Conservation (phyloP, 306 rosid species). For the Dicorynia guianensis region DNA sequence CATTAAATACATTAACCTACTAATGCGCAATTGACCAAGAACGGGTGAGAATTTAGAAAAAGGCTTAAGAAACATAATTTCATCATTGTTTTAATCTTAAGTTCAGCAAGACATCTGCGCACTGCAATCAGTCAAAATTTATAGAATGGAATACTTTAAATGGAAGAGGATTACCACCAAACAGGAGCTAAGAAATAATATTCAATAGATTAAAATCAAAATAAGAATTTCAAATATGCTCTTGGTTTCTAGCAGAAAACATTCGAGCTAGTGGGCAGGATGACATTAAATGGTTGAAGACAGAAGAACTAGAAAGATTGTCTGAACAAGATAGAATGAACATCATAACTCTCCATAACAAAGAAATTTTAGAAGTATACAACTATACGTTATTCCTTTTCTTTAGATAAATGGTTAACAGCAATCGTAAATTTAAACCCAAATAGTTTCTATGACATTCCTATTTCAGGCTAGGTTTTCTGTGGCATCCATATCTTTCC, state of each 20-base stretch:
- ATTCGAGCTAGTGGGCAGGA: neutral
- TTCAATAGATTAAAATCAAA: neutral
- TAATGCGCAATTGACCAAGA: constrained; percentile 2
- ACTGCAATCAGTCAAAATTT: neutral
- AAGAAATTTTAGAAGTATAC: neutral
- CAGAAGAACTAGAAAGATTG: constrained; percentile 26
- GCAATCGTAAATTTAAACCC: neutral
- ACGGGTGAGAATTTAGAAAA: neutral
- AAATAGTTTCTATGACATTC: neutral
- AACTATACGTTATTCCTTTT: too few species aligned
- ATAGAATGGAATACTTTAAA: too few species aligned
- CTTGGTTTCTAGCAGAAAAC: neutral
- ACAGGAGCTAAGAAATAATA: neutral
- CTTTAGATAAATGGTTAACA: too few species aligned
- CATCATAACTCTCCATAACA: too few species aligned
- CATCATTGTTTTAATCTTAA: neutral
- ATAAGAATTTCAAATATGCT: too few species aligned
- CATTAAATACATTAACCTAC: constrained; percentile 8
- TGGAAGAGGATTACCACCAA: neutral
- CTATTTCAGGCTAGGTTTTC: neutral
- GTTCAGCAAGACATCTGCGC: neutral
- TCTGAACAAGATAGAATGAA: neutral
- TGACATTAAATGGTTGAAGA: neutral
- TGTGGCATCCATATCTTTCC: constrained; percentile 18
- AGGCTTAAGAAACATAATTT: neutral